Percentiles rank a stretch among this genome's conserved stretches.
Conservation (phyloP, 768 basidiomycete species). For the Pulveroboletus sp. region DNA sequence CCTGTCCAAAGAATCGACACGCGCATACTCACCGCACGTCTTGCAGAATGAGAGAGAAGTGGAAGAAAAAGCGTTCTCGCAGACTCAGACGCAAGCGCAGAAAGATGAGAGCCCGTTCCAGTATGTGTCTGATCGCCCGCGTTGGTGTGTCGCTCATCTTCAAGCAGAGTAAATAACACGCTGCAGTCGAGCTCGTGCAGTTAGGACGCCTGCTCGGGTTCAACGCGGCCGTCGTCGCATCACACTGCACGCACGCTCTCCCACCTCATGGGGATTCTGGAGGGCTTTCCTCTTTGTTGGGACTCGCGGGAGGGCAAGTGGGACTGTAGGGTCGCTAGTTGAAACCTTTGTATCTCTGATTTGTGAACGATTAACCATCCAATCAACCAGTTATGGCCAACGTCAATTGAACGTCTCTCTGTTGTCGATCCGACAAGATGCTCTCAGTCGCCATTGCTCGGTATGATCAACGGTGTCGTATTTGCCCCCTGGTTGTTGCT, state of each 20-base stretch:
- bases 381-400: no score
- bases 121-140: slow-evolving; percentile 42
- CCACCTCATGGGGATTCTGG: slow-evolving; percentile 21
- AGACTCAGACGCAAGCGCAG: slow-evolving; percentile 91
- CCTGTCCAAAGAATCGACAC: not conserved
- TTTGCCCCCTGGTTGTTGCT: not conserved
- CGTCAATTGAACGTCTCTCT: not conserved
- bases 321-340: slow-evolving; percentile 22
- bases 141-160: slow-evolving; percentile 1
- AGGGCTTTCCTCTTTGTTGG: slow-evolving; percentile 26
- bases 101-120: slow-evolving; percentile 95
- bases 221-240: slow-evolving; percentile 12
- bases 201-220: slow-evolving; percentile 12
- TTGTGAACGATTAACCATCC: slow-evolving; percentile 10
- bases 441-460: no score
- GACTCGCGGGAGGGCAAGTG: slow-evolving; percentile 18
- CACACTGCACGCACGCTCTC: slow-evolving; percentile 25
- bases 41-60: slow-evolving; percentile 89
- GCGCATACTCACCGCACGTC: not conserved
- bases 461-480: no score
- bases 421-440: not conserved
- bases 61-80: slow-evolving; percentile 94
- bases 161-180: slow-evolving; percentile 34
- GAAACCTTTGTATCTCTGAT: slow-evolving; percentile 21
- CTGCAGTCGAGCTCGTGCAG: slow-evolving; percentile 28